Conservation (phyloP, 345 rosid genomes). For the Litchi chinensis region DNA sequence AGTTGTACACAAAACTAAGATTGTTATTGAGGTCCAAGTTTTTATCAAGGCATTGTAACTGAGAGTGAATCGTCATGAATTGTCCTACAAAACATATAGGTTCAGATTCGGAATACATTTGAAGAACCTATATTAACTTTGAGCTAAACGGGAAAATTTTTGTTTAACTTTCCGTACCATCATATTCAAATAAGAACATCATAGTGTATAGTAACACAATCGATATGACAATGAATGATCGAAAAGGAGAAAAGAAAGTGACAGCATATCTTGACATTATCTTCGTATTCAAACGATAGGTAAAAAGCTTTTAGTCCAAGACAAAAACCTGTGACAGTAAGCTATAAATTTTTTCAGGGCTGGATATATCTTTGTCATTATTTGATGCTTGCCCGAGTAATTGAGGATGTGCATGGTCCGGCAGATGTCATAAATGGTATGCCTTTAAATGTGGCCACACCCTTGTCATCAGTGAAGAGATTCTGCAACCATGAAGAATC, state of each 20-base stretch:
- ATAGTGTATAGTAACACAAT: background rate
- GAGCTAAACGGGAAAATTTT: too few relatives aligned
- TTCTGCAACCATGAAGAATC: slow-evolving; percentile 50
- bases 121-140: too few relatives aligned
- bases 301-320: background rate
- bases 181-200: background rate
- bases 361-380: slow-evolving; percentile 26
- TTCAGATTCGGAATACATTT: too few relatives aligned
- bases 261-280: background rate
- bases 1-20: too few relatives aligned
- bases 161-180: background rate
- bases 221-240: slow-evolving; percentile 19
- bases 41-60: too few relatives aligned
- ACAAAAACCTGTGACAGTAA: slow-evolving; percentile 1
- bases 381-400: slow-evolving; percentile 78
- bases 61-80: too few relatives aligned
- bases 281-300: background rate
- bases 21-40: too few relatives aligned
- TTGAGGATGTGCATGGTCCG: slow-evolving; percentile 79
- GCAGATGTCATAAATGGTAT: slow-evolving; percentile 90
- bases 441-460: slow-evolving; percentile 92
- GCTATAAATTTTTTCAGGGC: background rate
- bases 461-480: slow-evolving; percentile 87
- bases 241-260: background rate
- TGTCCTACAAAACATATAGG: background rate